These are phyloP conservation scores for Vitis rupestris DNA, from an alignment of 164 flowering plant species.

Conservation along the genomic window DNA sequence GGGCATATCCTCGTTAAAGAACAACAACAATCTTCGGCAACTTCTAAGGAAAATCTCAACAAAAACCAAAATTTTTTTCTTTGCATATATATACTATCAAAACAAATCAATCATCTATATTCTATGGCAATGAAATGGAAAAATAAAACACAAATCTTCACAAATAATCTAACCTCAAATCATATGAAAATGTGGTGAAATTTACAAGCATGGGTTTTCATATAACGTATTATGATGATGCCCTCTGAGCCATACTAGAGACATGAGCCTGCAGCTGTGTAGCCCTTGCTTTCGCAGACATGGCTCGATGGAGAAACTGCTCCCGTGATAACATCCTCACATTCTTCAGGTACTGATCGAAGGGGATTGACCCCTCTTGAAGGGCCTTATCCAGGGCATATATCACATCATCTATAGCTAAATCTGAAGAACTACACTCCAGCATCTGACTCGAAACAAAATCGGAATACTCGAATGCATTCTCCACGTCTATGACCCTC, in stretches of 20 bases:
- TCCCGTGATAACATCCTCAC: constrained; percentile 76
- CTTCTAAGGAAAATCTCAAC: no score
- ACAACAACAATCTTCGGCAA: no score
- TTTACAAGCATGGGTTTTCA: no score
- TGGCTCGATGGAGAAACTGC: constrained; percentile 85
- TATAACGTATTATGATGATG: constrained; percentile 28
- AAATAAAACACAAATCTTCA: no score
- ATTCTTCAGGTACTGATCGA: constrained; percentile 78
- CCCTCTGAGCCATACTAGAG: constrained; percentile 68
- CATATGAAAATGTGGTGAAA: no score
- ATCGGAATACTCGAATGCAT: constrained; percentile 64
- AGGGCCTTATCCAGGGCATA: constrained; percentile 79
- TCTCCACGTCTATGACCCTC: constrained; percentile 46
- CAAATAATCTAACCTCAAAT: no score
- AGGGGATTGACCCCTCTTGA: constrained; percentile 74
- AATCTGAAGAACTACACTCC: constrained; percentile 66
- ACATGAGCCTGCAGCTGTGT: constrained; percentile 86
- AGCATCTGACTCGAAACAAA: constrained; percentile 69
- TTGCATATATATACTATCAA: no score
- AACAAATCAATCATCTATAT: no score
- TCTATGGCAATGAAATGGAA: no score
- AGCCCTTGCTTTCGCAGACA: constrained; percentile 64
- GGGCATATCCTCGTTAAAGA: no score
- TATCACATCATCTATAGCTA: constrained; percentile 77
- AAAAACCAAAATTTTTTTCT: no score